Base-by-base conservation (phyloP, 495 filamentous ascomycete species). In the Podospora pseudopauciseta region DNA sequence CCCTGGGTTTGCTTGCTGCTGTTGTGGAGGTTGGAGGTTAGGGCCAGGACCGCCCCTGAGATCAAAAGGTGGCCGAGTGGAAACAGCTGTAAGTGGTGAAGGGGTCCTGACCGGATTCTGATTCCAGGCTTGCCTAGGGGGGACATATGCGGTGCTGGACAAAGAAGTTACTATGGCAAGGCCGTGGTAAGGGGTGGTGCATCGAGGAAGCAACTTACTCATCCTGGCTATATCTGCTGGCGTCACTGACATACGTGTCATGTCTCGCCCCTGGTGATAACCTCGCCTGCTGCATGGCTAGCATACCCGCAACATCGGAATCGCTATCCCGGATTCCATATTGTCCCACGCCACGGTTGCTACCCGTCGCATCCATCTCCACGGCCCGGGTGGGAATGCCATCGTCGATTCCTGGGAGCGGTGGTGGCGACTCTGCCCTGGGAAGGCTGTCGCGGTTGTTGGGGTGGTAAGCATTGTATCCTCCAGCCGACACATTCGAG, bases 291-390 rank as follows among this genome's bases (percentile, higher is more conserved):
- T 91, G 90, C 61, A 91, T 75, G 18, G 86, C 87, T 61, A 91
- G 80, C 85, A 91, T 86, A 53, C 89, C 87, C 63, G 87, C 85
- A 60, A 91, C 87, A 76, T 87, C 89, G 3, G 81, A 85, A 72
- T 91, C 90, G 71, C 85, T 90, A 54, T 90, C 89, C 58, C 88
- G 80, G 18, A 89, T 78, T 55, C 81, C 80, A 68, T 80, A 85
- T 71, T 81, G 85, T 20, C 78, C 82, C 71, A 80, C 81, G 30
- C 74, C 80, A 4, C 71, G 84, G 67, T 79, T 85, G n/a, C 84
- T 84, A 1, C 83, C 83, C 70, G 83, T 72, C 70, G 91, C 82
- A 80, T 92, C 89, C 92, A 96, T 94, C 75, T 94, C 93, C 61
- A 93, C 85, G 0, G 92, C 91, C 72, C 92, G 90, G n/a, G 90